phyloP scores from a whole-genome alignment of 1,284 basidiomycete species.

The Cryptococcus sp. region DNA sequence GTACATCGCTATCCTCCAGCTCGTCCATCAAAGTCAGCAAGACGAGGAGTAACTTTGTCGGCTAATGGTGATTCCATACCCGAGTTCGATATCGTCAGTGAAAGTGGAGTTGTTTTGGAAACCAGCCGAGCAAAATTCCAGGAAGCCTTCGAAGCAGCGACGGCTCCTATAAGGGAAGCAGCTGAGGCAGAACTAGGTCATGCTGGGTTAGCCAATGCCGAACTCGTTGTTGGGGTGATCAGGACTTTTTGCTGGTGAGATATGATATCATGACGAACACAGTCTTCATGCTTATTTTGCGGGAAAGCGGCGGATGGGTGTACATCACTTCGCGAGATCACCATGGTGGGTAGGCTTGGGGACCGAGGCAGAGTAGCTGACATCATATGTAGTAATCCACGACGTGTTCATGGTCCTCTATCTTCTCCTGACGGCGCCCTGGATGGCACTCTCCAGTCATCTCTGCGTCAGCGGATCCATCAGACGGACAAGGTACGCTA shows the following conservation, averaged over 20 bases:
- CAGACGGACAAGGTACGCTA: slow-evolving; percentile 59
- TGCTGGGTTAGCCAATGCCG: slow-evolving; percentile 57
- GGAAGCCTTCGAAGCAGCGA: slow-evolving; percentile 9
- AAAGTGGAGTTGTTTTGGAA: neutral
- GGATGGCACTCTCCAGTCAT: slow-evolving; percentile 75
- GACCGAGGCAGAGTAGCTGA: slow-evolving; percentile 4
- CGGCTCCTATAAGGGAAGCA: slow-evolving; percentile 7
- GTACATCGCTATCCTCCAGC: slow-evolving; percentile 53
- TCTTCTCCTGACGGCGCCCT: slow-evolving; percentile 76
- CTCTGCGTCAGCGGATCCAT: slow-evolving; percentile 38
- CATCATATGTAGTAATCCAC: slow-evolving; percentile 62
- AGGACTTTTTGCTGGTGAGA: slow-evolving; percentile 71
- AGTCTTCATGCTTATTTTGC: neutral
- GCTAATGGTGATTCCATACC: neutral
- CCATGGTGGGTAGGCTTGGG: slow-evolving; percentile 34
- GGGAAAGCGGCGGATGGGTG: slow-evolving; percentile 69
- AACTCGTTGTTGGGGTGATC: slow-evolving; percentile 67
- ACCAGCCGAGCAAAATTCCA: slow-evolving; percentile 1
- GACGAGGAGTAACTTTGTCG: neutral
- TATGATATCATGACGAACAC: neutral
- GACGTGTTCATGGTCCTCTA: slow-evolving; percentile 87
- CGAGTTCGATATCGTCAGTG: neutral
- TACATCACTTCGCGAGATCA: slow-evolving; percentile 67
- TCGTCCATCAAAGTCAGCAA: slow-evolving; percentile 3
- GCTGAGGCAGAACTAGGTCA: slow-evolving; percentile 8